These are phyloP conservation scores for Trichoderma gamsii DNA, from an alignment of 495 filamentous ascomycete genomes.

Conservation along the genomic window DNA sequence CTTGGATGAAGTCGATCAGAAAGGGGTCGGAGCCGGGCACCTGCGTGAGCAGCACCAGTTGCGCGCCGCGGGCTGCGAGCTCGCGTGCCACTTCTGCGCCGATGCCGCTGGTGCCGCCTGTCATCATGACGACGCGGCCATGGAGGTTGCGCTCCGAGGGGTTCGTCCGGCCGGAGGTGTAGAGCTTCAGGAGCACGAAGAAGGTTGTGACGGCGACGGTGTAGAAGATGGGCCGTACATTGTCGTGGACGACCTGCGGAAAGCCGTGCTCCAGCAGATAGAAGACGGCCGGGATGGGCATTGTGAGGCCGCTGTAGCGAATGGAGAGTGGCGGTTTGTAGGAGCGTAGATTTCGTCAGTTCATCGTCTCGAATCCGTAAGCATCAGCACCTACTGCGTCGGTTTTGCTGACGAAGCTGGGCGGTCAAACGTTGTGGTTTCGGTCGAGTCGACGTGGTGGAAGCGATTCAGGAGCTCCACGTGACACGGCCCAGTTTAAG, in stretches of 20 bases:
- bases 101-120: conserved; percentile 91
- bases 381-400: background rate
- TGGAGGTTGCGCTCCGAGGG: conserved; percentile 80
- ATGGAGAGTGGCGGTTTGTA: background rate
- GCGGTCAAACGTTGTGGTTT: background rate
- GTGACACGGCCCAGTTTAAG: conserved; percentile 9
- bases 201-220: conserved; percentile 50
- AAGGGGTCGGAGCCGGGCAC: conserved; percentile 77
- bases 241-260: conserved; percentile 56
- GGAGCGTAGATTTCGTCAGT: background rate
- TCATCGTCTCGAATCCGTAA: background rate
- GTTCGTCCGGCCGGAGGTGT: conserved; percentile 69
- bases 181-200: conserved; percentile 66
- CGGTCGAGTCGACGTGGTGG: background rate
- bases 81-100: conserved; percentile 67
- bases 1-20: conserved; percentile 84
- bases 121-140: conserved; percentile 87
- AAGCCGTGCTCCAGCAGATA: conserved; percentile 58
- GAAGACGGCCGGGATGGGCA: conserved; percentile 74
- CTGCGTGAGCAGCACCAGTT: conserved; percentile 84
- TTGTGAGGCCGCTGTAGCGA: conserved; percentile 28
- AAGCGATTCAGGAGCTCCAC: conserved; percentile 9
- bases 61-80: conserved; percentile 78
- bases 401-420: background rate
- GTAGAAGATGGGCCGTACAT: conserved; percentile 53